Evolutionary conservation across 2,329 filamentous ascomycete genomes (phyloP), one percentile per base, ranked within the genome.

Genomic region (Aspergillus vadensis): DNA sequence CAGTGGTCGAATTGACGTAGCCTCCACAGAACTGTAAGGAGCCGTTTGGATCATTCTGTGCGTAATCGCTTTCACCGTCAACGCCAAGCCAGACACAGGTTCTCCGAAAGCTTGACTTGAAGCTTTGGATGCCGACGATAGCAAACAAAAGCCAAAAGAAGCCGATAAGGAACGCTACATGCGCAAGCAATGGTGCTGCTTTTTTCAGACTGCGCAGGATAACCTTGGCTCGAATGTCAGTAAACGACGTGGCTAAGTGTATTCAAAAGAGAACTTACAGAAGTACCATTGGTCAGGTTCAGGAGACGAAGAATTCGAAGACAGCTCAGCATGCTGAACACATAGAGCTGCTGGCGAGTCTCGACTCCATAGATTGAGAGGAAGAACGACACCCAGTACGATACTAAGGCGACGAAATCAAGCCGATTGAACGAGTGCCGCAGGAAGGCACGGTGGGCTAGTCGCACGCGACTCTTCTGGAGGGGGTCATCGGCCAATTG

Each of bases 61-160:
- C 74, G 61, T 75, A 81, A 58, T 79, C 76, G 8, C 64, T 65
- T 57, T 73, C 63, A 2, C 73, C 76, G 19, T 75, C 71, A 5
- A 88, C 88, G 64, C 91, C 88, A 54, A 90, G 77, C 90, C 90
- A 95, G 30, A 92, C 87, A 72, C 91, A 95, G 63, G 87, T 88
- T 51, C 91, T 88, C 66, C 85, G 86, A 23, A 94, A 77, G 74
- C 91, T 94, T 8, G 90, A 88, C 77, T 94, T 94, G 80, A 99
- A 99, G 77, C 91, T 97, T 74, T 99, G 96, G 21, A 99, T 90
- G 5, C 95, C 96, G 60, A 99, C 88, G 63, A 99, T 97, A 39
- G 92, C 95, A 78, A 99, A 99, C 10, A 98, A 80, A 44, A 99
- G 84, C 95, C 95, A 99, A 78, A 99, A 99, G 78, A 99, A 99